A percentile compares a stretch with the other conserved stretches of the same genome.
phyloP scores from a whole-genome alignment of 805 yeast species.

The Candida orba region DNA sequence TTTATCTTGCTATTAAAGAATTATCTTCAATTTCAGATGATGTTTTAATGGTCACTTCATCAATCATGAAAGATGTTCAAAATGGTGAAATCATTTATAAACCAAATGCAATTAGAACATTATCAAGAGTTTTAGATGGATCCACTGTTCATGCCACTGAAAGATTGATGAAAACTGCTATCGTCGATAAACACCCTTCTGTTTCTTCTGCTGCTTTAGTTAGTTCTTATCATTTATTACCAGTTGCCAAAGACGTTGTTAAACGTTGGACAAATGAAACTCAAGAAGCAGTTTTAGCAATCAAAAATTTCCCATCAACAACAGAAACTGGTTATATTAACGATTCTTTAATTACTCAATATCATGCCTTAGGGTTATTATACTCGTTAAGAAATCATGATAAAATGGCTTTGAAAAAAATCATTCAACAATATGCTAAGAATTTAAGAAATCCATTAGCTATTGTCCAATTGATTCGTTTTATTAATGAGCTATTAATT shows the following conservation, averaged over 20 bases:
- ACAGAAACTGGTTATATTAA: slow-evolving; percentile 42
- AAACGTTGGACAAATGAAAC: slow-evolving; percentile 92
- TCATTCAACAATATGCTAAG: slow-evolving; percentile 70
- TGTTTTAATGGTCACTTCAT: slow-evolving; percentile 94
- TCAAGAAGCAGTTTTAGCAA: slow-evolving; percentile 74
- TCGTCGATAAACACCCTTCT: slow-evolving; percentile 83
- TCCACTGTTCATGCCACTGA: slow-evolving; percentile 91
- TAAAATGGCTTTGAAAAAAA: slow-evolving; percentile 86
- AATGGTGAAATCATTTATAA: slow-evolving; percentile 78
- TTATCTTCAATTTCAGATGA: slow-evolving; percentile 79
- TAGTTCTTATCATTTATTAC: slow-evolving; percentile 82
- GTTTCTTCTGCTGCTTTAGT: slow-evolving; percentile 92
- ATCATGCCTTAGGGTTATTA: slow-evolving; percentile 89
- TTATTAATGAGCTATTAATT: slow-evolving; percentile 60
- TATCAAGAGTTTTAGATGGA: slow-evolving; percentile 83
- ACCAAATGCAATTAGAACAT: slow-evolving; percentile 91
- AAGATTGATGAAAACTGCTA: slow-evolving; percentile 83
- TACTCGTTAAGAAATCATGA: slow-evolving; percentile 87
- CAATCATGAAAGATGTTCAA: slow-evolving; percentile 97
- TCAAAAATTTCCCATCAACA: slow-evolving; percentile 34
- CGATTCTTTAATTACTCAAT: slow-evolving; percentile 80
- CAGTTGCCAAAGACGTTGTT: slow-evolving; percentile 85
- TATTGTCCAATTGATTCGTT: slow-evolving; percentile 76
- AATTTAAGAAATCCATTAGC: slow-evolving; percentile 77
- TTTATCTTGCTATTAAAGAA: slow-evolving; percentile 90